Evolutionary conservation across 805 yeast species (phyloP).

Genomic region (Lachancea dasiensis): DNA sequence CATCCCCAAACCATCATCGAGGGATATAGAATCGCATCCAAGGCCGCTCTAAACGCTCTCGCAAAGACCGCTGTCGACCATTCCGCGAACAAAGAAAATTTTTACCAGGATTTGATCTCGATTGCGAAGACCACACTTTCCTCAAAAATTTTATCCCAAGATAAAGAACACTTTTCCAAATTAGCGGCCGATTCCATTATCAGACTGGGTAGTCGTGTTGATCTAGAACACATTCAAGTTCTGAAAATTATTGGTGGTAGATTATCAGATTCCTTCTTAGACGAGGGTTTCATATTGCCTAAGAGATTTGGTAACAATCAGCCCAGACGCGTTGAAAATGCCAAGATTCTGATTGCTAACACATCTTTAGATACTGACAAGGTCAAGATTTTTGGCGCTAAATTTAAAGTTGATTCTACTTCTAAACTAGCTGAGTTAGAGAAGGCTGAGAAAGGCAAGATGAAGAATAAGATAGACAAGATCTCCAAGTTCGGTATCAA

Average conservation of each 20-base stretch:
- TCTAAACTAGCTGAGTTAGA: conserved; percentile 90
- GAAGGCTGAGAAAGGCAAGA: conserved; percentile 88
- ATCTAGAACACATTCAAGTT: conserved; percentile 87
- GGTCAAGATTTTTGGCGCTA: conserved; percentile 96
- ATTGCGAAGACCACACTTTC: conserved; percentile 93
- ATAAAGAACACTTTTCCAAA: conserved; percentile 80
- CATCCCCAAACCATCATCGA: conserved; percentile 98
- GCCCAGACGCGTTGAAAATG: conserved; percentile 78
- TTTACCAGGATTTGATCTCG: conserved; percentile 70
- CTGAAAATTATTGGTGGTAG: conserved; percentile 93
- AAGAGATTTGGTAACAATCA: conserved; percentile 93
- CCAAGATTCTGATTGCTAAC: conserved; percentile 85
- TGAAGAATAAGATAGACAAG: conserved; percentile 83
- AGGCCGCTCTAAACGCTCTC: conserved; percentile 79
- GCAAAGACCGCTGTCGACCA: conserved; percentile 72
- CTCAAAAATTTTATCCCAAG: conserved; percentile 91
- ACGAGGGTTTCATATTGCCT: conserved; percentile 90
- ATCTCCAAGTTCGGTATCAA: conserved; percentile 82
- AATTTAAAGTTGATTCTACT: conserved; percentile 93
- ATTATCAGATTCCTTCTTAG: conserved; percentile 84
- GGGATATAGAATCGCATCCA: conserved; percentile 85
- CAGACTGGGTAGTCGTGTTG: conserved; percentile 79
- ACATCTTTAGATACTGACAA: conserved; percentile 97
- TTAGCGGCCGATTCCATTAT: conserved; percentile 93
- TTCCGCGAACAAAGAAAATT: conserved; percentile 48